Conservation (phyloP, 345 rosid genomes). For the Anastatica hierochuntica region DNA sequence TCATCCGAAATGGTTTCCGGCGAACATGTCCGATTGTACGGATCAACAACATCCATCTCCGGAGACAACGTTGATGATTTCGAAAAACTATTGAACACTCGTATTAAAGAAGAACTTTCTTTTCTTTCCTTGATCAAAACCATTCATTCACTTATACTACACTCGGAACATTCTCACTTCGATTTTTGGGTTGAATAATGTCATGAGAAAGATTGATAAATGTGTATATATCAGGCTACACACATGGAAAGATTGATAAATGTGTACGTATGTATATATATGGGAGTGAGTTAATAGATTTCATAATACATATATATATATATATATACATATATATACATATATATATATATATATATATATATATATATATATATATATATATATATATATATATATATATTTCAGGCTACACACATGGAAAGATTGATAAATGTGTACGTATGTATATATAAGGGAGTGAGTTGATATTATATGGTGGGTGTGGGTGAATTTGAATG, state of each 20-base stretch:
- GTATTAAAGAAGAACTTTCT: slow-evolving; percentile 6
- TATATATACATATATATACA: no score
- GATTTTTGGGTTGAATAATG: slow-evolving; percentile 1
- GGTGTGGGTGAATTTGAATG: slow-evolving; percentile 17
- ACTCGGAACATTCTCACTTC: slow-evolving; percentile 15
- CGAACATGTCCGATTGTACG: neutral
- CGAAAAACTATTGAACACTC: slow-evolving; percentile 1
- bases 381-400: neutral
- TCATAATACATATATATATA: no score
- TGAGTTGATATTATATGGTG: slow-evolving; percentile 16
- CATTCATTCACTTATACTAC: neutral
- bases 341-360: no score
- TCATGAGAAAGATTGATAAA: neutral
- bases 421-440: slow-evolving; percentile 5
- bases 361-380: no score
- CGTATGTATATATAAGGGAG: slow-evolving; percentile 13
- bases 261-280: slow-evolving; percentile 10
- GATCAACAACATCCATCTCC: slow-evolving; percentile 9
- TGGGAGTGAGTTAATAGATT: slow-evolving; percentile 14
- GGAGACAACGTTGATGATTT: neutral
- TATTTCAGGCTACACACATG: slow-evolving; percentile 2
- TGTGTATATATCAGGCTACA: neutral
- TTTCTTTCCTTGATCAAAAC: slow-evolving; percentile 12
- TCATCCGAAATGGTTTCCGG: slow-evolving; percentile 1
- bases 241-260: slow-evolving; percentile 8